Evolutionary conservation across 2,329 filamentous ascomycete species (phyloP).

Genomic region (Lithohypha guttulata): DNA sequence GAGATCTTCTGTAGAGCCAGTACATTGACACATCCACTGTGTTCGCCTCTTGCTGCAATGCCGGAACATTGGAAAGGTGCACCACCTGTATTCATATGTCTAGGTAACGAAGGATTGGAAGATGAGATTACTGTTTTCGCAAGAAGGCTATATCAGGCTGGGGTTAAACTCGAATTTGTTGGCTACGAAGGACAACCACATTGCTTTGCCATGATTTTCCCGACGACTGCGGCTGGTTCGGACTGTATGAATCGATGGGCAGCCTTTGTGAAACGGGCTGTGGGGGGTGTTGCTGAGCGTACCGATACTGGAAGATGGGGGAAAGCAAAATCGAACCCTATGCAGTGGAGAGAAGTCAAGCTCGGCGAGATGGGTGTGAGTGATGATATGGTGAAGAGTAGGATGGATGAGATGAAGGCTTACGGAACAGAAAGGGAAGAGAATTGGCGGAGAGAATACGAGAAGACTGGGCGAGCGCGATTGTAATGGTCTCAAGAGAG

Average conservation of each 20-base stretch:
- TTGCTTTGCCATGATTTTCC: constrained; percentile 47
- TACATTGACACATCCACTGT: constrained; percentile 31
- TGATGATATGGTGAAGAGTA: constrained; percentile 4
- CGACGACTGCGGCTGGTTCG: constrained; percentile 34
- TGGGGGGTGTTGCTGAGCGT: constrained; percentile 22
- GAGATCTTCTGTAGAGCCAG: constrained; percentile 33
- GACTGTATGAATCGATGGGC: constrained; percentile 48
- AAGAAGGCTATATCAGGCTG: constrained; percentile 30
- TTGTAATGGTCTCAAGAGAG: background rate
- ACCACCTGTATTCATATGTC: constrained; percentile 32
- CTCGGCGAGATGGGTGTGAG: constrained; percentile 1
- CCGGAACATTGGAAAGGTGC: constrained; percentile 31
- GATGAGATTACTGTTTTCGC: constrained; percentile 33
- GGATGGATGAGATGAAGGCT: constrained; percentile 2
- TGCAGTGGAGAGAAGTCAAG: constrained; percentile 22
- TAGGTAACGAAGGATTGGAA: constrained; percentile 33
- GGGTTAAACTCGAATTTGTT: constrained; percentile 29
- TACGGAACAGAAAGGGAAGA: background rate
- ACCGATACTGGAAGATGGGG: constrained; percentile 21
- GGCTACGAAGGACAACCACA: constrained; percentile 38
- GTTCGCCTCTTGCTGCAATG: constrained; percentile 29
- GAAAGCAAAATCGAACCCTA: constrained; percentile 25
- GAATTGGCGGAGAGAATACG: background rate
- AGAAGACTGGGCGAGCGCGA: background rate
- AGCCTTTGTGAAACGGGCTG: constrained; percentile 38